Conservation (phyloP, 2,329 filamentous ascomycete genomes). For the Aspergillus sp. region DNA sequence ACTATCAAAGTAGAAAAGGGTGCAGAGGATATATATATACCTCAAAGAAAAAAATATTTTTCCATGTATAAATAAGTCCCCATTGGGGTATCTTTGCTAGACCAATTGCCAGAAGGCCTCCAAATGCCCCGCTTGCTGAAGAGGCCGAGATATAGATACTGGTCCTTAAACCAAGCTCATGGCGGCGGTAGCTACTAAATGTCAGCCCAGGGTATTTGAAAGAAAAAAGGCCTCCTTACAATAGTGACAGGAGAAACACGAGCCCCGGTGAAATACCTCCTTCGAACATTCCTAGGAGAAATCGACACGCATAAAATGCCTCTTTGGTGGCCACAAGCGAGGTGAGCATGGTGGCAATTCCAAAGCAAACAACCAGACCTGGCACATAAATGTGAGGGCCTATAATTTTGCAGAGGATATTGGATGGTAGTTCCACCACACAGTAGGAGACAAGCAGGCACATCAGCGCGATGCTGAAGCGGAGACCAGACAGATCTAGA, state of each 20-base stretch:
- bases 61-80: slow-evolving; percentile 16
- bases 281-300: slow-evolving; percentile 12
- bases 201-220: not conserved
- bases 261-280: slow-evolving; percentile 13
- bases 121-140: slow-evolving; percentile 19
- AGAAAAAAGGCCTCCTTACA: not conserved
- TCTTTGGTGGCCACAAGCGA: slow-evolving; percentile 6
- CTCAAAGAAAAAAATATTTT: slow-evolving; percentile 21
- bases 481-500: slow-evolving; percentile 29
- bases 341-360: slow-evolving; percentile 10
- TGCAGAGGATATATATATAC: not conserved
- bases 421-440: slow-evolving; percentile 13
- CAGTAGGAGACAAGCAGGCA: slow-evolving; percentile 9
- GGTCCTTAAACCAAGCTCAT: slow-evolving; percentile 18
- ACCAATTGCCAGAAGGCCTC: slow-evolving; percentile 15
- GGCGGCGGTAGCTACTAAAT: slow-evolving; percentile 12
- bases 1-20: too few species aligned
- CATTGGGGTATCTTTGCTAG: slow-evolving; percentile 7
- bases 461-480: slow-evolving; percentile 40
- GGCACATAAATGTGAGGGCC: slow-evolving; percentile 13
- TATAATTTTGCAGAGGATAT: slow-evolving; percentile 13
- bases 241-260: slow-evolving; percentile 13
- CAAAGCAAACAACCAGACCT: slow-evolving; percentile 8
- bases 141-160: slow-evolving; percentile 21
- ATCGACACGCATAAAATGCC: slow-evolving; percentile 8